Percentiles rank a stretch among this genome's conserved stretches.
These are phyloP conservation scores for Pseudocercospora eumusae DNA, from an alignment of 2,329 filamentous ascomycete species.

Conservation along the genomic window DNA sequence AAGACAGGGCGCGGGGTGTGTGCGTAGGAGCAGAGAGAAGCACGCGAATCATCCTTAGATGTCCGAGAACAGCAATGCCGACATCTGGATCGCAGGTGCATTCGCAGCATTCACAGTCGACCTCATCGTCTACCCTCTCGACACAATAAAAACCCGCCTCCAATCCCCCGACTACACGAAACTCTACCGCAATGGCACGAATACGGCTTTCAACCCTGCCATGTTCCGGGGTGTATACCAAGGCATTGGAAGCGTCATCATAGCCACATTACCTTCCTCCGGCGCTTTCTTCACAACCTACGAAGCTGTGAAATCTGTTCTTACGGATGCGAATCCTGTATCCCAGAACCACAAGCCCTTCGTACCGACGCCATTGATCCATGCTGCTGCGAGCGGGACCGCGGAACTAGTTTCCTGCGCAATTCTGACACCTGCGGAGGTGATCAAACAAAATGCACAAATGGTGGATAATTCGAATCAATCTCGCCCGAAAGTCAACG, in stretches of 20 bases:
- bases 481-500: conserved; percentile 42
- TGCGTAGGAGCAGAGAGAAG: background rate
- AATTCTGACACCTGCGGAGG: conserved; percentile 84
- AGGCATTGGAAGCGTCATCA: conserved; percentile 78
- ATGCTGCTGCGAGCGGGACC: conserved; percentile 70
- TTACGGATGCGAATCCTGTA: conserved; percentile 54
- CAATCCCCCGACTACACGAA: conserved; percentile 75
- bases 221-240: conserved; percentile 79
- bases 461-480: conserved; percentile 60
- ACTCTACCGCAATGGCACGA: conserved; percentile 62
- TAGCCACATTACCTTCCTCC: conserved; percentile 86
- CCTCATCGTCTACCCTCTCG: conserved; percentile 80
- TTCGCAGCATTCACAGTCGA: conserved; percentile 84
- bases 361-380: conserved; percentile 68
- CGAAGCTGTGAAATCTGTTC: conserved; percentile 69
- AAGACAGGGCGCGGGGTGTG: background rate
- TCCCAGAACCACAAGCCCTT: conserved; percentile 44
- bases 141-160: conserved; percentile 84
- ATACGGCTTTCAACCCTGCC: conserved; percentile 56
- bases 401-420: conserved; percentile 84
- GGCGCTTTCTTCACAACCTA: conserved; percentile 91
- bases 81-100: conserved; percentile 64
- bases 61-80: conserved; percentile 36
- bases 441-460: conserved; percentile 92
- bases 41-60: conserved; percentile 19